These are phyloP conservation scores for Flammula alnicola DNA, from an alignment of 1,284 basidiomycete species.

Conservation along the genomic window DNA sequence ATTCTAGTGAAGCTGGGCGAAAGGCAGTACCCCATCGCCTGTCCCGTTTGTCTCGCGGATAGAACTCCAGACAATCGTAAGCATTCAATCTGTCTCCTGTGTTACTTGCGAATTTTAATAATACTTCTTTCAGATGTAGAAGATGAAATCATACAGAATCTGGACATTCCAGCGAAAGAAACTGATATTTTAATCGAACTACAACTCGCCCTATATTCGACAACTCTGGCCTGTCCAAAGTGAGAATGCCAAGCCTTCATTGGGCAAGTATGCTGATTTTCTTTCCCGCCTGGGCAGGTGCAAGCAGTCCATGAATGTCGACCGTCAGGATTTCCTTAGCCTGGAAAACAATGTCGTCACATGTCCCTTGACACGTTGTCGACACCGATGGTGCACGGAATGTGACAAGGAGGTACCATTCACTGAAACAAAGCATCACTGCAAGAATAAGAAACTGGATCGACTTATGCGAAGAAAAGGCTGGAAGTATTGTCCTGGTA, in stretches of 20 bases:
- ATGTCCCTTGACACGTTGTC: conserved; percentile 19
- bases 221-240: conserved; percentile 55
- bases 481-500: conserved; percentile 29
- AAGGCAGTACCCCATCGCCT: conserved; percentile 62
- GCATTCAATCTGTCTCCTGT: too few species aligned
- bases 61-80: conserved; percentile 39
- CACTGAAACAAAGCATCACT: conserved; percentile 17
- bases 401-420: conserved; percentile 19
- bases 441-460: conserved; percentile 27
- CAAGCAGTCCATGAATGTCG: conserved; percentile 46
- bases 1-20: conserved; percentile 53
- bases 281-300: too few species aligned
- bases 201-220: conserved; percentile 53
- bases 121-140: conserved; percentile 16
- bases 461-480: conserved; percentile 26
- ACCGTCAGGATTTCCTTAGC: conserved; percentile 34
- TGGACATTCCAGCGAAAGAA: conserved; percentile 56
- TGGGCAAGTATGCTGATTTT: not conserved
- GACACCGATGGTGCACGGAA: conserved; percentile 25
- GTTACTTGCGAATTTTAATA: not conserved
- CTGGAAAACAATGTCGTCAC: conserved; percentile 18
- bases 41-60: conserved; percentile 55
- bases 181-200: conserved; percentile 54
- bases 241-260: conserved; percentile 22
- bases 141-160: conserved; percentile 27